Conservation (phyloP, 2,329 filamentous ascomycete genomes). For the Colletotrichum plurivorum region DNA sequence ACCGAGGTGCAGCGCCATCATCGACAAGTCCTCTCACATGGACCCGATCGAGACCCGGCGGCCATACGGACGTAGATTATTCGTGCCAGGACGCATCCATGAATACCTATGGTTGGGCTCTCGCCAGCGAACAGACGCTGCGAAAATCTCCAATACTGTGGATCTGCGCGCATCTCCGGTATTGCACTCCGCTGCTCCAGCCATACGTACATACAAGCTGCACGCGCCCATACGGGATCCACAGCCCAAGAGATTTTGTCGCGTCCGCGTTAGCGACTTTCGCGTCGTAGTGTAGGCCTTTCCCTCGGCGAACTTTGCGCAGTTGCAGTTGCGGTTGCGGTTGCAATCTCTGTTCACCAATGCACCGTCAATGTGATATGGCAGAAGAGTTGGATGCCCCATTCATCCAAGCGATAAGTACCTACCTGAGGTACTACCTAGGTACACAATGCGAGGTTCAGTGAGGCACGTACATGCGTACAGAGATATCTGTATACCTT, state of each 20-base stretch:
- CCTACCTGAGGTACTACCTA: neutral
- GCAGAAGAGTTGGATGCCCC: no score
- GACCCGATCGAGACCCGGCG: neutral
- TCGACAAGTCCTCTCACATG: no score
- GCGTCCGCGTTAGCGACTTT: no score
- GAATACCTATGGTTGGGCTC: no score
- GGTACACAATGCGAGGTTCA: no score
- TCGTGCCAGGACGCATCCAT: neutral
- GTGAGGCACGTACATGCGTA: no score
- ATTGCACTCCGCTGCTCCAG: slow-evolving; percentile 10
- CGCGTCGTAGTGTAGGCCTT: no score
- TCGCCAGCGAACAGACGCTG: slow-evolving; percentile 3
- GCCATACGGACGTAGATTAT: slow-evolving; percentile 21
- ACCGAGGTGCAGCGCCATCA: neutral
- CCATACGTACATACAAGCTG: no score
- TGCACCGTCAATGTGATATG: no score
- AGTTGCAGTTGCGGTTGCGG: neutral
- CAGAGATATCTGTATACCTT: neutral
- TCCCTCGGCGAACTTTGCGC: neutral
- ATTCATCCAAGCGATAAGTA: no score
- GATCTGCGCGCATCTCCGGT: slow-evolving; percentile 20
- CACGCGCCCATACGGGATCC: neutral
- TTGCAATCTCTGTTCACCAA: no score
- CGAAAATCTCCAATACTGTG: slow-evolving; percentile 19
- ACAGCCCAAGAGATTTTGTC: no score